Evolutionary conservation across 2,329 filamentous ascomycete genomes (phyloP).

Genomic region (Xylariaceae sp.): DNA sequence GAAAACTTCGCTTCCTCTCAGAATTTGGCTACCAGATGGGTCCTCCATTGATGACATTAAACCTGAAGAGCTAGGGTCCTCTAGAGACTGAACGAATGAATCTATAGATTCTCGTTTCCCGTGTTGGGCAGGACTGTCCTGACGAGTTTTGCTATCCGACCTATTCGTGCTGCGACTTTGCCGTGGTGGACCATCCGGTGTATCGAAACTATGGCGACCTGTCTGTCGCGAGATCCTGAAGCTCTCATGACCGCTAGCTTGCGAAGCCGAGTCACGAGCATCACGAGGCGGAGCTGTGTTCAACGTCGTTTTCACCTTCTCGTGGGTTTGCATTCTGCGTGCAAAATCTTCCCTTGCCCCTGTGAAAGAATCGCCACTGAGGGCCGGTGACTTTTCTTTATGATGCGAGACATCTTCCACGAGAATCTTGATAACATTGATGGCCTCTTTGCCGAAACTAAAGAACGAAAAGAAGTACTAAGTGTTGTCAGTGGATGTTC

Average conservation of each 20-base stretch:
- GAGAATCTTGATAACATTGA: constrained; percentile 71
- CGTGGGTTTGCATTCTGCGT: constrained; percentile 3
- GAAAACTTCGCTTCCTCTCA: constrained; percentile 85
- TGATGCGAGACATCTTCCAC: constrained; percentile 60
- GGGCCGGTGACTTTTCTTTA: constrained; percentile 8
- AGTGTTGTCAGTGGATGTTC: constrained; percentile 23
- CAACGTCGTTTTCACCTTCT: too few species aligned
- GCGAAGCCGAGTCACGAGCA: too few species aligned
- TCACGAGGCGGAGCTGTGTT: too few species aligned
- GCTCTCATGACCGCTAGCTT: constrained; percentile 39
- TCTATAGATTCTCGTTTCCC: constrained; percentile 65
- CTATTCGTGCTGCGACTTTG: constrained; percentile 64
- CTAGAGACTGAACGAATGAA: constrained; percentile 71
- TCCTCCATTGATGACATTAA: constrained; percentile 70
- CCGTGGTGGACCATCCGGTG: constrained; percentile 43
- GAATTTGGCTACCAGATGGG: constrained; percentile 85
- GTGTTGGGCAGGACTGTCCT: constrained; percentile 44
- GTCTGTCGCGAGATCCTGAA: constrained; percentile 51
- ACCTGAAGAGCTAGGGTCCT: constrained; percentile 71
- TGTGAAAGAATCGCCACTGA: constrained; percentile 3
- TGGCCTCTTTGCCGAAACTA: constrained; percentile 76
- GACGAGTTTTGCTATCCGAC: constrained; percentile 49
- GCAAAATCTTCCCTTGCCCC: constrained; percentile 7
- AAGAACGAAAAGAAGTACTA: constrained; percentile 98
- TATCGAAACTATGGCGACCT: constrained; percentile 51